Percentiles rank a stretch among this genome's conserved stretches.
phyloP scores from a whole-genome alignment of 495 filamentous ascomycete species.

The Niebla homalea region DNA sequence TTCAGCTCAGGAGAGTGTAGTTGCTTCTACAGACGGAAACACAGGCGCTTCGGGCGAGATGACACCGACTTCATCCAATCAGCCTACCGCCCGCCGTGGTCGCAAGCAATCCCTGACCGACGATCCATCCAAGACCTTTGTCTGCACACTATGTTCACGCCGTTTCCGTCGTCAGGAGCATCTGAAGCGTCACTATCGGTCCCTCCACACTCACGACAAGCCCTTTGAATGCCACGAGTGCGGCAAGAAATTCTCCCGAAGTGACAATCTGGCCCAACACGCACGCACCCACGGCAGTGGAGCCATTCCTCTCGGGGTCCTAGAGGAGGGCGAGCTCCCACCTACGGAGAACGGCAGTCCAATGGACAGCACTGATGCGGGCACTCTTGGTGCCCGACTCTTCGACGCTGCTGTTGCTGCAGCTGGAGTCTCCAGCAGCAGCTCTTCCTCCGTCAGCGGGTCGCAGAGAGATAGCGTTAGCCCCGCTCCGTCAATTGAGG shows the following conservation, averaged over 20 bases:
- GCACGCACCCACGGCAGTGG: conserved; percentile 85
- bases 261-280: conserved; percentile 94
- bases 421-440: conserved; percentile 37
- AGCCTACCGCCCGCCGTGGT: conserved; percentile 77
- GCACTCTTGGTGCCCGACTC: conserved; percentile 52
- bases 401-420: conserved; percentile 63
- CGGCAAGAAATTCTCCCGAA: conserved; percentile 97
- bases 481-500: conserved; percentile 30
- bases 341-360: conserved; percentile 28
- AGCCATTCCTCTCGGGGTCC: conserved; percentile 76
- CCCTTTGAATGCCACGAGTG: conserved; percentile 95
- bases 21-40: conserved; percentile 23
- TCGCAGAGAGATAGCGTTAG: conserved; percentile 37
- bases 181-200: conserved; percentile 96
- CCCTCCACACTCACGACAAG: conserved; percentile 96
- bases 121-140: conserved; percentile 96
- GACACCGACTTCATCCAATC: conserved; percentile 31
- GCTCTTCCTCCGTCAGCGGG: conserved; percentile 38
- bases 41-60: conserved; percentile 24
- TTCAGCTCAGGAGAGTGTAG: conserved; percentile 23
- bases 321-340: conserved; percentile 50
- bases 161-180: conserved; percentile 98
- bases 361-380: conserved; percentile 45
- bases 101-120: conserved; percentile 98
- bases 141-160: conserved; percentile 87